These are phyloP conservation scores for Ceratobasidium sp. DNA, from an alignment of 1,284 basidiomycete genomes.

Conservation along the genomic window DNA sequence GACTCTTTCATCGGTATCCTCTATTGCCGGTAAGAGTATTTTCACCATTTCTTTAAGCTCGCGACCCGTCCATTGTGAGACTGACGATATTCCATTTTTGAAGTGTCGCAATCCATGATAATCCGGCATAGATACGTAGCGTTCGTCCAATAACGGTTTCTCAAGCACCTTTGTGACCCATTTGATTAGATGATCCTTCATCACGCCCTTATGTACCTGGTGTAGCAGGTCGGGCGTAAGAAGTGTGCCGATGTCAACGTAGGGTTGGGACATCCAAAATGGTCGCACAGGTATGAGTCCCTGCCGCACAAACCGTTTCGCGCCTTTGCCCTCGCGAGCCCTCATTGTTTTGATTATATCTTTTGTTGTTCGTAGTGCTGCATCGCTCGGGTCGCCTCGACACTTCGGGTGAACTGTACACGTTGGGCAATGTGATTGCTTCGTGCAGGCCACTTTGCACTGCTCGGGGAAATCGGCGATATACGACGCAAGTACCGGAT, in stretches of 20 bases:
- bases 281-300: background rate
- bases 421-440: conserved; percentile 27
- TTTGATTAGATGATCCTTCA: conserved; percentile 50
- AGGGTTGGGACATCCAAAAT: conserved; percentile 48
- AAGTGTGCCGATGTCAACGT: conserved; percentile 50
- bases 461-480: conserved; percentile 49
- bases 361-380: background rate
- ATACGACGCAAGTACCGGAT: conserved; percentile 38
- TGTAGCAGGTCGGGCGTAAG: conserved; percentile 55
- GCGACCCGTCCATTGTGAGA: conserved; percentile 55
- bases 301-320: background rate
- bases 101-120: conserved; percentile 22
- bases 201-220: conserved; percentile 57
- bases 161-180: conserved; percentile 28
- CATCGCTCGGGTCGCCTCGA: conserved; percentile 6
- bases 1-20: conserved; percentile 43
- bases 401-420: conserved; percentile 21
- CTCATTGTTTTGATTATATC: background rate
- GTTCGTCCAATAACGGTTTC: conserved; percentile 30
- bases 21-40: conserved; percentile 55
- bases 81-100: conserved; percentile 37
- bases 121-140: conserved; percentile 32
- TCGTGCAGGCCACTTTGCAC: conserved; percentile 38
- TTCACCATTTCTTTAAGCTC: conserved; percentile 57
- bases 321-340: background rate